These are phyloP conservation scores for Prototheca stagnorum DNA, from an alignment of 163 green algal genomes.

Conservation along the genomic window DNA sequence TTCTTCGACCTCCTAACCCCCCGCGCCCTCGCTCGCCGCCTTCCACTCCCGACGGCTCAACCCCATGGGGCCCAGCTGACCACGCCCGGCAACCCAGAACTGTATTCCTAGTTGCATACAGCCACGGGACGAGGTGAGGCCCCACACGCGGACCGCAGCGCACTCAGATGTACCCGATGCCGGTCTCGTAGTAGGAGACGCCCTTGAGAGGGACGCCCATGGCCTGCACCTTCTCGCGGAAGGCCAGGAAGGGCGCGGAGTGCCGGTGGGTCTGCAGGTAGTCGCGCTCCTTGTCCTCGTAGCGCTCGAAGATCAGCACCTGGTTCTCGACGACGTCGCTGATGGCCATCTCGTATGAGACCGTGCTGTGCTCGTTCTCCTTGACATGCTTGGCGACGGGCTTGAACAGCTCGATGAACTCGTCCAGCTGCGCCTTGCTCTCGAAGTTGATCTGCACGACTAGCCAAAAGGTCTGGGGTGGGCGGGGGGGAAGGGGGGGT, in stretches of 20 bases:
- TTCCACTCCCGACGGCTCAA: too few species aligned
- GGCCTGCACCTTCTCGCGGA: background rate
- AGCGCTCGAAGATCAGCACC: conserved; percentile 25
- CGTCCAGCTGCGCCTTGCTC: background rate
- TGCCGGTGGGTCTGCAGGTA: conserved; percentile 5
- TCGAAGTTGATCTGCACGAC: background rate
- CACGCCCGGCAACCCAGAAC: too few species aligned
- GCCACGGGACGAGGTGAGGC: too few species aligned
- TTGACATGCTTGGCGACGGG: conserved; percentile 21
- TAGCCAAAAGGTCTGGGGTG: background rate
- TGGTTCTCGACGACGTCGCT: conserved; percentile 14
- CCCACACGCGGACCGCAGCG: too few species aligned
- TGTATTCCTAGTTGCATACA: too few species aligned
- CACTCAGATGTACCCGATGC: conserved; percentile 1
- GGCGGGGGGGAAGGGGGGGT: too few species aligned
- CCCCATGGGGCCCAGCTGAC: too few species aligned
- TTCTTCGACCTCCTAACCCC: too few species aligned
- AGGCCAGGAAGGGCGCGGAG: background rate
- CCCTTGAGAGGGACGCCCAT: too few species aligned
- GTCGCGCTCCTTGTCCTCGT: conserved; percentile 2
- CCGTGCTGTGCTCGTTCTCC: conserved; percentile 11
- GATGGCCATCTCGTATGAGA: conserved; percentile 18
- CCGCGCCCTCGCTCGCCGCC: too few species aligned
- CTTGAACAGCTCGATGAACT: conserved; percentile 18
- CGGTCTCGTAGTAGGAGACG: conserved; percentile 1